Evolutionary conservation across 257 asterid genomes (phyloP).

Genomic region (Haberlea rhodopensis): DNA sequence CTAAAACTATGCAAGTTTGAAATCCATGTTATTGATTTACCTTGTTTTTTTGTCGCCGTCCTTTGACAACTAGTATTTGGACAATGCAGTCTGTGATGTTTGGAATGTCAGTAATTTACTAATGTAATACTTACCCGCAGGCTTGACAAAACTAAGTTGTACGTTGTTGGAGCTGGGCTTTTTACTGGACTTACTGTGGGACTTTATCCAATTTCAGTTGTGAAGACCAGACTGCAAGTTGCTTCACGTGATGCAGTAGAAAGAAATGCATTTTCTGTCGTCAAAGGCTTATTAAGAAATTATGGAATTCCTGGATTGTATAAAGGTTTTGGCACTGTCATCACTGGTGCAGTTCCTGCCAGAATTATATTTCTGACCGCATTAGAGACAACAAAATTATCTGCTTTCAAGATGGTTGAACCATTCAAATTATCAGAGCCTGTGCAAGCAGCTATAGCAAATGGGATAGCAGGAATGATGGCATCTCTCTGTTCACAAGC

Average conservation of each 20-base stretch:
- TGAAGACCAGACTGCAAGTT: conserved; percentile 88
- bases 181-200: conserved; percentile 45
- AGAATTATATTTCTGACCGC: conserved; percentile 88
- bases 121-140: conserved; percentile 36
- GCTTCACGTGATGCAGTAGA: conserved; percentile 59
- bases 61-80: neutral
- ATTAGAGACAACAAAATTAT: conserved; percentile 75
- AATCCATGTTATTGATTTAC: conserved; percentile 3
- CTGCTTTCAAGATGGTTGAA: conserved; percentile 63
- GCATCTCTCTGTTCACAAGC: conserved; percentile 86
- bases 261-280: conserved; percentile 65
- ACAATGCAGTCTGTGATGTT: conserved; percentile 8
- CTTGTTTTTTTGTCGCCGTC: conserved; percentile 1
- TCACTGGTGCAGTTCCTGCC: conserved; percentile 87
- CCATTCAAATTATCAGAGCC: conserved; percentile 80
- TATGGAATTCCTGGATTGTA: conserved; percentile 84
- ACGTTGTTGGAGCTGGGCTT: conserved; percentile 49
- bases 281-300: conserved; percentile 61
- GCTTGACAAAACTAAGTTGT: conserved; percentile 69
- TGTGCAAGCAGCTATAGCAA: conserved; percentile 79
- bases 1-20: conserved; percentile 3
- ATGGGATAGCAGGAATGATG: conserved; percentile 85
- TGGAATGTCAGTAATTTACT: conserved; percentile 18
- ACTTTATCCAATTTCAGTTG: conserved; percentile 60
- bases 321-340: conserved; percentile 84